These are phyloP conservation scores for Xylariaceae sp. DNA, from an alignment of 2,329 filamentous ascomycete genomes.

Conservation along the genomic window DNA sequence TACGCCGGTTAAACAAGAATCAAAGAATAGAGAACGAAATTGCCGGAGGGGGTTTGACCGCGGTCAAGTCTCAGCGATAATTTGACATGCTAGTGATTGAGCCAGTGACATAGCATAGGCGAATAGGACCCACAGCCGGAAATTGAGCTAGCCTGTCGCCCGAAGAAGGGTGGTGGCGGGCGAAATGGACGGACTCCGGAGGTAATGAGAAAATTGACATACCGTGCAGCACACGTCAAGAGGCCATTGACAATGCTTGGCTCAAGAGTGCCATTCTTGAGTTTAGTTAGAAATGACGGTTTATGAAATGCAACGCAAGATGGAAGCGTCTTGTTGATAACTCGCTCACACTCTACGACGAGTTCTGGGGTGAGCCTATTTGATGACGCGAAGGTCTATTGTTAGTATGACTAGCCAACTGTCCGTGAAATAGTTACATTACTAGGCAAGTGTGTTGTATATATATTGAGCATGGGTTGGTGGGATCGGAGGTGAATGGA, in stretches of 20 bases:
- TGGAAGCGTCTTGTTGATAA: conserved; percentile 58
- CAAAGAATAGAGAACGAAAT: conserved; percentile 8
- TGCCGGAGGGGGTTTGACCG: conserved; percentile 9
- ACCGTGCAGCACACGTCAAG: conserved; percentile 55
- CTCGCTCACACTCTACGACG: conserved; percentile 56
- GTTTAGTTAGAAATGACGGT: conserved; percentile 57
- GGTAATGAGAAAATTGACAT: conserved; percentile 30
- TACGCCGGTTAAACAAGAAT: neutral
- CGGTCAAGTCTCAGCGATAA: conserved; percentile 10
- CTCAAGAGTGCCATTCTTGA: conserved; percentile 54
- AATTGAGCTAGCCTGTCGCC: conserved; percentile 14
- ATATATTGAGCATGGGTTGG: neutral
- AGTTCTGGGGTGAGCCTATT: conserved; percentile 53
- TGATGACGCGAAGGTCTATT: neutral
- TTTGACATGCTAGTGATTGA: conserved; percentile 7
- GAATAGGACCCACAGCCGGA: conserved; percentile 15
- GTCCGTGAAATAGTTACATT: neutral
- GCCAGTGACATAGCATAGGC: conserved; percentile 15
- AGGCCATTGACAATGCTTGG: conserved; percentile 55
- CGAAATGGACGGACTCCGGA: conserved; percentile 18
- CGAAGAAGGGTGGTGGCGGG: conserved; percentile 12
- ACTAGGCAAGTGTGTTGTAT: too few relatives aligned
- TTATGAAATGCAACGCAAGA: conserved; percentile 62
- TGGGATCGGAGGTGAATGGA: neutral
- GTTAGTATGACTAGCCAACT: conserved; percentile 12